Evolutionary conservation across 2,329 filamentous ascomycete species (phyloP).

Genomic region (Akanthomyces lecanii): DNA sequence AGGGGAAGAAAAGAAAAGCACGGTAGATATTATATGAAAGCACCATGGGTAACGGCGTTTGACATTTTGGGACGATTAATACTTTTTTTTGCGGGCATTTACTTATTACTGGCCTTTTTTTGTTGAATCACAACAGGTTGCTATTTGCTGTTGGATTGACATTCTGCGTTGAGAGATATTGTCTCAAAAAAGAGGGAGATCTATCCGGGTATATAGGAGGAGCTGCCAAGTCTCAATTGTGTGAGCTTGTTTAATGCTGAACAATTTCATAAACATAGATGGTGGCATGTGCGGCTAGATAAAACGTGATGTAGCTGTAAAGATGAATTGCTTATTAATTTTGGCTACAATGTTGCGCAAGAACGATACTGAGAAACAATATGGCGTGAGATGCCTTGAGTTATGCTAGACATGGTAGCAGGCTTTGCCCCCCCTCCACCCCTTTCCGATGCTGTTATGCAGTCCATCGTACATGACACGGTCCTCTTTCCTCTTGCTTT

Average conservation of each 20-base stretch:
- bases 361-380: not conserved
- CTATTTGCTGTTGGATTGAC: not conserved
- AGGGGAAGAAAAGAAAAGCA: not conserved
- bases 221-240: not conserved
- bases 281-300: not conserved
- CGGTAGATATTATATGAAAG: conserved; percentile 1
- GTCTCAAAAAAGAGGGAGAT: not conserved
- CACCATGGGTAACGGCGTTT: conserved; percentile 11
- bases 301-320: not conserved
- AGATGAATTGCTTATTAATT: not conserved
- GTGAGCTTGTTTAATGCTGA: not conserved
- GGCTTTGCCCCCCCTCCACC: not conserved
- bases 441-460: not conserved
- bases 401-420: not conserved
- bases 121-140: not conserved
- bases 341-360: not conserved
- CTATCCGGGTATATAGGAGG: not conserved
- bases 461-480: not conserved
- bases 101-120: not conserved
- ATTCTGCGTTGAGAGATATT: not conserved
- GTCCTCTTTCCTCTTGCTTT: conserved; percentile 35
- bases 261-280: not conserved
- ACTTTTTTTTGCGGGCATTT: not conserved
- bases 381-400: not conserved
- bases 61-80: not conserved